These are phyloP conservation scores for Halophytophthora batemanensis DNA, from an alignment of 352 stramenopile genomes.

Conservation along the genomic window DNA sequence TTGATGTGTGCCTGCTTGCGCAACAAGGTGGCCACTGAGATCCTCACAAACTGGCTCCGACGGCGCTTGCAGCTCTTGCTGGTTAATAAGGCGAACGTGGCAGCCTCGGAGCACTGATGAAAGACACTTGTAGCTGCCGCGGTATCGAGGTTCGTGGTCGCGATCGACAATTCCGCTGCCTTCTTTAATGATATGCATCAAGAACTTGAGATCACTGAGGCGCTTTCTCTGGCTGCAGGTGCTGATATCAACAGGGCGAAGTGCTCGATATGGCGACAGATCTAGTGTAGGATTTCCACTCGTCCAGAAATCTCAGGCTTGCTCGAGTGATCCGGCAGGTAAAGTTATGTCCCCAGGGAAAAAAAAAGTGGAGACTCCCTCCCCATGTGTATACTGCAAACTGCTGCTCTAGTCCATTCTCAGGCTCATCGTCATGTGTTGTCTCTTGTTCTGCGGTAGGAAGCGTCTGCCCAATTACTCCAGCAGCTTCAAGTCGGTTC, in stretches of 20 bases:
- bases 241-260: constrained; percentile 6
- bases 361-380: too few relatives aligned
- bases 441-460: too few relatives aligned
- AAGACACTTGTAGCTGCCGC: constrained; percentile 5
- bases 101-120: constrained; percentile 8
- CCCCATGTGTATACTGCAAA: too few relatives aligned
- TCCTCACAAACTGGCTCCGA: constrained; percentile 7
- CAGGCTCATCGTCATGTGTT: too few relatives aligned
- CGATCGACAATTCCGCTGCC: neutral
- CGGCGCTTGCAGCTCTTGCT: constrained; percentile 6
- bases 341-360: too few relatives aligned
- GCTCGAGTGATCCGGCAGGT: neutral
- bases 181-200: constrained; percentile 12
- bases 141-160: neutral
- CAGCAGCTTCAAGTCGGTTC: too few relatives aligned
- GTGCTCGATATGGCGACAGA: neutral
- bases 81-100: constrained; percentile 2
- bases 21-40: constrained; percentile 8
- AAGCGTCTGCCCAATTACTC: too few relatives aligned
- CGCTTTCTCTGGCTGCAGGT: constrained; percentile 10
- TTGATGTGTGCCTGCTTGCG: constrained; percentile 7
- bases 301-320: constrained; percentile 11
- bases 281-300: neutral
- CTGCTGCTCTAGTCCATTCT: too few relatives aligned
- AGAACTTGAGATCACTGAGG: constrained; percentile 9